phyloP scores from a whole-genome alignment of 495 filamentous ascomycete genomes.

The Chlorociboria aeruginascens region DNA sequence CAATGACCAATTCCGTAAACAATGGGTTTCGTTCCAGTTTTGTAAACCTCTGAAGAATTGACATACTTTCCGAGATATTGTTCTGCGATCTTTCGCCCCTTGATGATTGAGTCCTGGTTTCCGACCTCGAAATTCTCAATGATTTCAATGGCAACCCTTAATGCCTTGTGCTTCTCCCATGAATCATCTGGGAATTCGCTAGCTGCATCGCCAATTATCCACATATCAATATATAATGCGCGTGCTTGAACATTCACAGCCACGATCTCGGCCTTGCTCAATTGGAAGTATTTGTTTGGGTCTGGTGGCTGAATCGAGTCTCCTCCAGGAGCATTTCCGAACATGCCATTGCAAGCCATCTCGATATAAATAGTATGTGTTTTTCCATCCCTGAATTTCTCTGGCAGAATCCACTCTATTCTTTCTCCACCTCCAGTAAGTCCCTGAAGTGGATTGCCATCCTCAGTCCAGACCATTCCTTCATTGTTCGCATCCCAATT shows the following conservation, averaged over 20 bases:
- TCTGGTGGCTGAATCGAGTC: constrained; percentile 83
- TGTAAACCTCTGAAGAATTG: constrained; percentile 75
- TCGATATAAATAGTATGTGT: constrained; percentile 87
- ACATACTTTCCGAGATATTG: constrained; percentile 72
- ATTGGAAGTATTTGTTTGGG: constrained; percentile 65
- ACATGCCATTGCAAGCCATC: constrained; percentile 98
- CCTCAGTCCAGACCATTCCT: constrained; percentile 77
- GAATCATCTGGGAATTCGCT: constrained; percentile 68
- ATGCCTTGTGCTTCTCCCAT: constrained; percentile 78
- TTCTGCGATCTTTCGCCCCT: constrained; percentile 69
- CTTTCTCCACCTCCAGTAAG: constrained; percentile 87
- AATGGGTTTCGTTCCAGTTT: constrained; percentile 54
- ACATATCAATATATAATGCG: constrained; percentile 79
- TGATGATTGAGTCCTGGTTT: constrained; percentile 61
- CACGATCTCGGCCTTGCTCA: constrained; percentile 73
- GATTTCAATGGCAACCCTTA: constrained; percentile 72
- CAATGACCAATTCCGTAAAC: constrained; percentile 90
- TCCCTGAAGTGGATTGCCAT: constrained; percentile 83
- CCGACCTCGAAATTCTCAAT: constrained; percentile 81
- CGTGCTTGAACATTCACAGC: constrained; percentile 79
- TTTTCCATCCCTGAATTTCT: constrained; percentile 69
- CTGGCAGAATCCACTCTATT: constrained; percentile 79
- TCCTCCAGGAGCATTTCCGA: constrained; percentile 78
- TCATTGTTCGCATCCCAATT: constrained; percentile 94
- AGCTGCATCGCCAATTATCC: constrained; percentile 86